A percentile compares a stretch with the other conserved stretches of the same genome.
These are phyloP conservation scores for Candida quercuum DNA, from an alignment of 805 yeast genomes.

Conservation along the genomic window DNA sequence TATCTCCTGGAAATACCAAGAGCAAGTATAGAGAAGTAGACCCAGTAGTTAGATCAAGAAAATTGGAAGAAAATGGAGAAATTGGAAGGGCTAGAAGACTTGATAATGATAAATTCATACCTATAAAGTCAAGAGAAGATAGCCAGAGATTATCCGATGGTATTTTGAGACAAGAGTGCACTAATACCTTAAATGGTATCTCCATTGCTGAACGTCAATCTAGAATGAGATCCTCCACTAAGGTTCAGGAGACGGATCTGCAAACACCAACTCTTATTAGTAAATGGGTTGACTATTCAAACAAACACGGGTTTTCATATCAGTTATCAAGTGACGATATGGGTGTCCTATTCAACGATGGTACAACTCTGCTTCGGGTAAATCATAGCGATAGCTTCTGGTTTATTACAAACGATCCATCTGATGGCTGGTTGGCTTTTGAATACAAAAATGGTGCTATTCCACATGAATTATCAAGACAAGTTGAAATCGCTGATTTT, in stretches of 20 bases:
- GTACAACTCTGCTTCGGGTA: constrained; percentile 72
- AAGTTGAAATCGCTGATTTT: constrained; percentile 80
- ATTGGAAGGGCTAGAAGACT: constrained; percentile 31
- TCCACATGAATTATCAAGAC: constrained; percentile 53
- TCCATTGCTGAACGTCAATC: constrained; percentile 39
- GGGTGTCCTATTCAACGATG: constrained; percentile 86
- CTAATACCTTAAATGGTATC: constrained; percentile 39
- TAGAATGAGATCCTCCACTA: constrained; percentile 27
- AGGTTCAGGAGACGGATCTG: constrained; percentile 6
- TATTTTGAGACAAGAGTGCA: constrained; percentile 39
- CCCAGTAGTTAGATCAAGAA: constrained; percentile 19
- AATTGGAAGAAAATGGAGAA: constrained; percentile 29
- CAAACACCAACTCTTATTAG: constrained; percentile 68
- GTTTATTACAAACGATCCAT: constrained; percentile 47
- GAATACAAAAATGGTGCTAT: constrained; percentile 37
- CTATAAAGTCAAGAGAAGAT: constrained; percentile 12
- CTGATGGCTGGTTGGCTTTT: constrained; percentile 50
- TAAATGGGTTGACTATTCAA: constrained; percentile 97
- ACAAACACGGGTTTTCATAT: constrained; percentile 92
- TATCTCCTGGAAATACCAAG: constrained; percentile 90
- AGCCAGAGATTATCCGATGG: constrained; percentile 21
- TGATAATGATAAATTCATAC: constrained; percentile 27
- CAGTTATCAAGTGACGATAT: constrained; percentile 85
- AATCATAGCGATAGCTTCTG: constrained; percentile 60
- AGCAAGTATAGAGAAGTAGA: constrained; percentile 70